Evolutionary conservation across 495 filamentous ascomycete genomes (phyloP).

Genomic region (Hyaloscypha finlandica): DNA sequence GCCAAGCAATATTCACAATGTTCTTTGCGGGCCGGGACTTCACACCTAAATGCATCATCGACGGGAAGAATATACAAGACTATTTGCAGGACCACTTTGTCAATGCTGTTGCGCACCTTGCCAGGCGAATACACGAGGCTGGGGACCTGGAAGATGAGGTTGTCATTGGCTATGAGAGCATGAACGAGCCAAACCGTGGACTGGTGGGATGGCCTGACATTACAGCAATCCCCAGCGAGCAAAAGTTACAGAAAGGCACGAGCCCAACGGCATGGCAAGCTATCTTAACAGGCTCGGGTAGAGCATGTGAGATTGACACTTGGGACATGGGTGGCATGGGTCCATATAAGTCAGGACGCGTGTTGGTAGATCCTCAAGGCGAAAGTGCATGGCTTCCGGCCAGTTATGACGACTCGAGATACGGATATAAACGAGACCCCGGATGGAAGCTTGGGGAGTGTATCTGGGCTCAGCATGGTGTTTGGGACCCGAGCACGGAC

Average conservation of each 20-base stretch:
- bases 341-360: constrained; percentile 81
- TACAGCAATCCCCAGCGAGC: constrained; percentile 77
- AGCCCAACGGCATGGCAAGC: constrained; percentile 95
- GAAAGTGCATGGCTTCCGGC: constrained; percentile 79
- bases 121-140: constrained; percentile 82
- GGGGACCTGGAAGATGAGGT: constrained; percentile 85
- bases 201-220: constrained; percentile 86
- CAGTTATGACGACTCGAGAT: constrained; percentile 79
- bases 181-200: constrained; percentile 94
- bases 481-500: constrained; percentile 86
- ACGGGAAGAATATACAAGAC: constrained; percentile 95
- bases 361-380: constrained; percentile 86
- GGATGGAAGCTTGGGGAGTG: constrained; percentile 92
- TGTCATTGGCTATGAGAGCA: constrained; percentile 91
- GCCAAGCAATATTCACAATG: constrained; percentile 88
- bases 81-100: constrained; percentile 90
- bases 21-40: constrained; percentile 95
- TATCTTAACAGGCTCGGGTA: constrained; percentile 84
- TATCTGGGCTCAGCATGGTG: constrained; percentile 93
- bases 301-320: constrained; percentile 83
- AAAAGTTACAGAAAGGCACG: constrained; percentile 90
- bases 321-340: constrained; percentile 95
- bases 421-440: constrained; percentile 87
- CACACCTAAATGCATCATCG: constrained; percentile 92
- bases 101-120: constrained; percentile 74